Conservation (phyloP, 208 protist genomes). For the Crithidia thermophila region DNA sequence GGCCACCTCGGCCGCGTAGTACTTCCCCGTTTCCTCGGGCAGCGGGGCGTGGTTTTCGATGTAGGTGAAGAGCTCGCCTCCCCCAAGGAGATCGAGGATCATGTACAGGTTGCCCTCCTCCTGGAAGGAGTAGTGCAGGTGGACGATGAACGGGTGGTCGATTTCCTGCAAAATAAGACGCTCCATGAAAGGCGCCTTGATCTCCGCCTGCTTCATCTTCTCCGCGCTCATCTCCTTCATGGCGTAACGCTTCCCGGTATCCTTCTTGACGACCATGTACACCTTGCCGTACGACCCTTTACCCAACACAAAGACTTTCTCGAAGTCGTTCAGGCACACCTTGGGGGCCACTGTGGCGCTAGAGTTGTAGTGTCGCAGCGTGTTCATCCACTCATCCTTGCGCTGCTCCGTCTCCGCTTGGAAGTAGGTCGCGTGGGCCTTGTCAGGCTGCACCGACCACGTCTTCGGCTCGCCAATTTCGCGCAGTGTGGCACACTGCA, state of each 20-base stretch:
- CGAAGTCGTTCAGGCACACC: slow-evolving; percentile 89
- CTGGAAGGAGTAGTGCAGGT: slow-evolving; percentile 97
- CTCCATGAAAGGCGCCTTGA: slow-evolving; percentile 60
- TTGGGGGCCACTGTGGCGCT: slow-evolving; percentile 40
- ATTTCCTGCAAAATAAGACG: slow-evolving; percentile 92
- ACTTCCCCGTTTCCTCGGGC: slow-evolving; percentile 77
- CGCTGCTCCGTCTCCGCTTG: slow-evolving; percentile 40
- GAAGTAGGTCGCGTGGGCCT: slow-evolving; percentile 29
- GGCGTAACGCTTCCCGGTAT: slow-evolving; percentile 86
- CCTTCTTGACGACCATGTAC: slow-evolving; percentile 89
- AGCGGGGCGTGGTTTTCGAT: slow-evolving; percentile 66
- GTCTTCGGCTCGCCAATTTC: slow-evolving; percentile 32
- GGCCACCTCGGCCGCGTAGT: slow-evolving; percentile 93
- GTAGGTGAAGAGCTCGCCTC: slow-evolving; percentile 92
- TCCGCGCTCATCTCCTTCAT: slow-evolving; percentile 92
- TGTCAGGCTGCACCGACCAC: slow-evolving; percentile 33
- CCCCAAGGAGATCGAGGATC: slow-evolving; percentile 92
- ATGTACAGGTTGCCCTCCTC: slow-evolving; percentile 92
- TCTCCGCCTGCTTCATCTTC: slow-evolving; percentile 58
- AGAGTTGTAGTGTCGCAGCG: slow-evolving; percentile 34
- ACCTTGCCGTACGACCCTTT: slow-evolving; percentile 93
- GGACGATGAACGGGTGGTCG: slow-evolving; percentile 95
- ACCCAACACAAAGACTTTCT: slow-evolving; percentile 86
- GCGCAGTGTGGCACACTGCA: slow-evolving; percentile 37
- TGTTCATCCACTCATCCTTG: slow-evolving; percentile 47